Conservation (phyloP, 306 rosid species). For the Corylus heterophylla region DNA sequence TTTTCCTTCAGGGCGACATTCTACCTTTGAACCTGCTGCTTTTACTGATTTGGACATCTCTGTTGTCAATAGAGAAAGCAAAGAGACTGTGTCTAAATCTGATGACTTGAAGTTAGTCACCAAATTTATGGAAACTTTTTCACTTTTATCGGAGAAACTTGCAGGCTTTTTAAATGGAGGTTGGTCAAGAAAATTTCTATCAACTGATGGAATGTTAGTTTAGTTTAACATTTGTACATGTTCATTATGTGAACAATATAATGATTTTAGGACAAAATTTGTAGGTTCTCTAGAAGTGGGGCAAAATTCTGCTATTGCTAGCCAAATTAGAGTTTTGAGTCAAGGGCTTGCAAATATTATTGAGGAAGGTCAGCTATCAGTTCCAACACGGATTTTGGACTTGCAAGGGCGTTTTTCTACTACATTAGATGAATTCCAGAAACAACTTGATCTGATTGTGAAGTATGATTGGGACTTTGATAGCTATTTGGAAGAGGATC, state of each 20-base stretch:
- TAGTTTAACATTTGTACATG: constrained; percentile 10
- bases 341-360: constrained; percentile 39
- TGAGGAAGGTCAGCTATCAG: constrained; percentile 40
- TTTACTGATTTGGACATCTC: constrained; percentile 31
- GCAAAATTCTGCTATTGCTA: constrained; percentile 23
- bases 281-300: constrained; percentile 33
- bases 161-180: constrained; percentile 40
- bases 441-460: constrained; percentile 44
- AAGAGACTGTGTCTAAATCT: constrained; percentile 14
- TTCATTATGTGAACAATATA: constrained; percentile 23
- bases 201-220: not conserved
- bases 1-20: constrained; percentile 15
- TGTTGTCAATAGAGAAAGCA: constrained; percentile 18
- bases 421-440: constrained; percentile 53
- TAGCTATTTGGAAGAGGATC: constrained; percentile 78
- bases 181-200: constrained; percentile 26
- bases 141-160: constrained; percentile 35
- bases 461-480: constrained; percentile 89
- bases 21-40: constrained; percentile 18
- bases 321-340: constrained; percentile 43
- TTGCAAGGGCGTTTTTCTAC: constrained; percentile 51
- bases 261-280: constrained; percentile 6
- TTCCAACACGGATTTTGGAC: constrained; percentile 43
- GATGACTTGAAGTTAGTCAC: constrained; percentile 25
- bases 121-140: constrained; percentile 31